Base-by-base conservation (phyloP, 2,329 filamentous ascomycete genomes). In the Chaetomiaceae sp. region DNA sequence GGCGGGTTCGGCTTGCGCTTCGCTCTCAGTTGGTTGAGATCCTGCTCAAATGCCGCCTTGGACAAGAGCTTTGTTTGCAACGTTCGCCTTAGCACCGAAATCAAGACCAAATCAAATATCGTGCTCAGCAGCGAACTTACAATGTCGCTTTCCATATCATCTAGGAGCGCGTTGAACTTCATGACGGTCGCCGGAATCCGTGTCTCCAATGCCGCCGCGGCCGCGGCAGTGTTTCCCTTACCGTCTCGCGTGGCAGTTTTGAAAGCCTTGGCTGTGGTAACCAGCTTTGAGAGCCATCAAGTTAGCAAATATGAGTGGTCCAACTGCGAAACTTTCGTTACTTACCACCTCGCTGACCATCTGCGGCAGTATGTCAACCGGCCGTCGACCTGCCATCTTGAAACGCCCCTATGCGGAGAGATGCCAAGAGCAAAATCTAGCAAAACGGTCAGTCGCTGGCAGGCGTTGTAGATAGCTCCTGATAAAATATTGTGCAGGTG, bases 11-110 rank as follows among this genome's bases (percentile, higher is more conserved):
- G 62, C 63, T 47, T 67, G 59, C 48, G 64, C 55, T 55, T 61
- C n/a, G 62, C 65, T 20, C 65, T 67, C 27, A 71, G 45, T 30
- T 67, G 67, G 33, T 78, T 75, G 7, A 83, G 69, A 57, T 84
- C 81, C 57, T 81, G 73, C 14, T 73, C 66, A 14, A 84, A 56
- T 13, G 80, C 75, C 2, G 80, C 75, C 63, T 83, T 85, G 41
- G 80, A 78, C 43, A 69, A 67, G 20, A 72, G 66, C 76, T 79
- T 46, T 27, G 9, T n/a, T n/a, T n/a, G n/a, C n/a, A n/a, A n/a
- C n/a, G n/a, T n/a, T n/a, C n/a, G n/a, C n/a, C n/a, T n/a, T n/a
- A n/a, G n/a, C n/a, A n/a, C n/a, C 5, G 5, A 33, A 21, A 48
- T 58, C 21, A 54, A n/a, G 38, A 23, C 14, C 25, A 14, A 16